A percentile compares a stretch with the other conserved stretches of the same genome.
Evolutionary conservation across 1,139 yeast species (phyloP).

Genomic region (Protomyces macrosporus): DNA sequence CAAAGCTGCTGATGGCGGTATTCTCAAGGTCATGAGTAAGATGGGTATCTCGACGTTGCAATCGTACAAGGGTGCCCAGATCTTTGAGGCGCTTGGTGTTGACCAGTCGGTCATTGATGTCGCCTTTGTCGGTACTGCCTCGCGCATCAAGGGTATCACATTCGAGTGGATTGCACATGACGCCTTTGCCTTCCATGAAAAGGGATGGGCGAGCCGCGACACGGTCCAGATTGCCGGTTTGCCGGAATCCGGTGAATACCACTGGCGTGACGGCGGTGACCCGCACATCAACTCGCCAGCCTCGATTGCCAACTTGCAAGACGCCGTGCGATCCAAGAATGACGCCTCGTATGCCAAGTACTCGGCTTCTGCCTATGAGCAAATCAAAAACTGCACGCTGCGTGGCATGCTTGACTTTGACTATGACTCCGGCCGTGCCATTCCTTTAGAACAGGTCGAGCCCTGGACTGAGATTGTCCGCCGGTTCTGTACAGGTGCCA

Average conservation of each 20-base stretch:
- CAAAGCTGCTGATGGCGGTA: conserved; percentile 80
- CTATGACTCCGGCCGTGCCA: conserved; percentile 60
- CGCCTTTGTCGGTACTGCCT: conserved; percentile 96
- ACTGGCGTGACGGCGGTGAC: conserved; percentile 98
- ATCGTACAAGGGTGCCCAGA: conserved; percentile 97
- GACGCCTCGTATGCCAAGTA: conserved; percentile 88
- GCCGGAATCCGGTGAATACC: conserved; percentile 95
- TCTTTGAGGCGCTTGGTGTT: conserved; percentile 92
- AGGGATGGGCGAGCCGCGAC: conserved; percentile 77
- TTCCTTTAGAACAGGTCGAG: conserved; percentile 95
- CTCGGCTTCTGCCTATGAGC: conserved; percentile 83
- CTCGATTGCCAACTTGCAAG: conserved; percentile 92
- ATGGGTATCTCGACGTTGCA: conserved; percentile 99
- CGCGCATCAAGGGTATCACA: conserved; percentile 91
- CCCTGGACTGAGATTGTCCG: conserved; percentile 99
- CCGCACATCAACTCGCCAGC: conserved; percentile 91
- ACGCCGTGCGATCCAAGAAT: conserved; percentile 93
- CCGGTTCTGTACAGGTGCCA: conserved; percentile 96
- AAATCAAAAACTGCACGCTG: conserved; percentile 84
- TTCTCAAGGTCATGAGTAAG: conserved; percentile 94
- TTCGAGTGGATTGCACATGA: conserved; percentile 95
- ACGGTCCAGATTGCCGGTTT: conserved; percentile 67
- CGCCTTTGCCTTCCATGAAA: conserved; percentile 86
- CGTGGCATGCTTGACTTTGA: conserved; percentile 93
- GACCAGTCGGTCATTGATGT: conserved; percentile 92